Conservation (phyloP, 2,329 filamentous ascomycete genomes). For the Teratosphaeria viscida region DNA sequence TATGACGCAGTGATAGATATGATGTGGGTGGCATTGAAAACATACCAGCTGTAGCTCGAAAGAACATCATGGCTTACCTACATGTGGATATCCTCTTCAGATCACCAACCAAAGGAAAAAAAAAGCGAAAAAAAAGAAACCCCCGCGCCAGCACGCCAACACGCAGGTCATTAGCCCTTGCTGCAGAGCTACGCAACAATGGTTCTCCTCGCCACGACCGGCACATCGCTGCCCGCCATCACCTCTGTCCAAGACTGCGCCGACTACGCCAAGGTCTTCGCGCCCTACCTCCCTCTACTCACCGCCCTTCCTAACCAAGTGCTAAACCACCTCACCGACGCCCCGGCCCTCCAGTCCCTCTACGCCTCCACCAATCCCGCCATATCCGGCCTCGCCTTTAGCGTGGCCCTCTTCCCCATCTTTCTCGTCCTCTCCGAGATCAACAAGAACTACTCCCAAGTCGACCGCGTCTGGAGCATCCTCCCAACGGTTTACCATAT, state of each 20-base stretch:
- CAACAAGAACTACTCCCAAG: conserved; percentile 93
- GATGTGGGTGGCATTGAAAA: neutral
- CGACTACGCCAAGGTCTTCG: conserved; percentile 63
- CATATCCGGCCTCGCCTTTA: conserved; percentile 61
- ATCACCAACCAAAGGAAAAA: too few relatives aligned
- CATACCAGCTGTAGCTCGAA: neutral
- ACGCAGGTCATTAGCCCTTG: neutral
- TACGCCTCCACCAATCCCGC: conserved; percentile 83
- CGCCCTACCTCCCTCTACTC: conserved; percentile 64
- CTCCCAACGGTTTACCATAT: conserved; percentile 77
- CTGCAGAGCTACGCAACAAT: neutral
- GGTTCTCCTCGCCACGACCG: conserved; percentile 7
- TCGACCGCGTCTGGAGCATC: conserved; percentile 86
- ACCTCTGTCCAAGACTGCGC: conserved; percentile 62
- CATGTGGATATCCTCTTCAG: neutral
- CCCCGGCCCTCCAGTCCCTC: conserved; percentile 54
- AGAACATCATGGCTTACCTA: neutral
- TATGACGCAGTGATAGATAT: neutral
- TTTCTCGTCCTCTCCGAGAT: conserved; percentile 70
- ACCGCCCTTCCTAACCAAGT: conserved; percentile 33
- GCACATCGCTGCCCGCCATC: conserved; percentile 33
- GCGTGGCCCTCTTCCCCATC: conserved; percentile 57
- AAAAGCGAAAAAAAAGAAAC: too few relatives aligned
- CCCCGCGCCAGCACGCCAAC: neutral
- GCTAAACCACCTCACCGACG: conserved; percentile 48